A percentile compares a stretch with the other conserved stretches of the same genome.
Evolutionary conservation across 352 stramenopile species (phyloP).

Genomic region (Thraustochytrium striatum): DNA sequence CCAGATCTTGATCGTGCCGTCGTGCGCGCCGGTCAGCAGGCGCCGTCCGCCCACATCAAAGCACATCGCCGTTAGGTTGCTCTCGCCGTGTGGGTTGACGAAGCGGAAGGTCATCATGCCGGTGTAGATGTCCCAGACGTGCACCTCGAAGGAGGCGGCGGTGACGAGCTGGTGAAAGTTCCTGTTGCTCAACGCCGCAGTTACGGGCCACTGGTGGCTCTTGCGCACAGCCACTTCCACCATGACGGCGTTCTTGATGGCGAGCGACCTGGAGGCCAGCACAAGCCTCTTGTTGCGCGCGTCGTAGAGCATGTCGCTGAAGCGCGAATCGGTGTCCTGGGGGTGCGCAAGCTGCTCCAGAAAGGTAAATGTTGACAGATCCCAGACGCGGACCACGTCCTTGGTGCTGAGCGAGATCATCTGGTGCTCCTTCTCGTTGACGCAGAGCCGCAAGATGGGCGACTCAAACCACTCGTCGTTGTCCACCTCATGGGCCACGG

Average conservation of each 20-base stretch:
- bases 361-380: conserved; percentile 10
- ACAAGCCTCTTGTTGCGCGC: conserved; percentile 37
- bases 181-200: conserved; percentile 49
- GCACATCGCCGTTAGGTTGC: conserved; percentile 69
- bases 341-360: conserved; percentile 28
- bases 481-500: conserved; percentile 26
- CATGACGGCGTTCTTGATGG: neutral
- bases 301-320: conserved; percentile 50
- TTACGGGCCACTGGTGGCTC: conserved; percentile 48
- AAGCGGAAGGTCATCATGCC: conserved; percentile 72
- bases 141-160: conserved; percentile 57
- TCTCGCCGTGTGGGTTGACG: conserved; percentile 63
- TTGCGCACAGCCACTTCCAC: conserved; percentile 50
- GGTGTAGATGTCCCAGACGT: conserved; percentile 73
- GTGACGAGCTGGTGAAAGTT: conserved; percentile 44
- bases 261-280: neutral
- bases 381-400: conserved; percentile 3
- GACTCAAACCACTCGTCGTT: neutral
- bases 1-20: conserved; percentile 77
- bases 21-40: conserved; percentile 71
- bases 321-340: conserved; percentile 20
- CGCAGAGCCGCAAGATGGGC: neutral
- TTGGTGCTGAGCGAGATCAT: neutral
- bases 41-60: conserved; percentile 72
- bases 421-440: conserved; percentile 39